Evolutionary conservation across 257 asterid species (phyloP), one percentile per base, ranked within the genome.

Genomic region (Ophiorrhiza pumila): DNA sequence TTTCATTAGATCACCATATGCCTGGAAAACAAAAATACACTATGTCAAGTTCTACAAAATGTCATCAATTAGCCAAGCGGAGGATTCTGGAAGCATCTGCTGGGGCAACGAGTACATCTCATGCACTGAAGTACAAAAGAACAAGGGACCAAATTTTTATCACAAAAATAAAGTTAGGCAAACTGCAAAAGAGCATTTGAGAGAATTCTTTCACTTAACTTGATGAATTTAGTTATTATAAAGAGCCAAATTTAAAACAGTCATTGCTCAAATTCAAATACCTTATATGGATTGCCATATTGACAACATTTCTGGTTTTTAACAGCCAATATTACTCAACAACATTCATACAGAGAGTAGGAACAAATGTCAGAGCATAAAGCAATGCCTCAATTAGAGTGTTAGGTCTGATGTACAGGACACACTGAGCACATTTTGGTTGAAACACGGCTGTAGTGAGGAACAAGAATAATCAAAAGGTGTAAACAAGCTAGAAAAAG

Each of bases 1-100:
- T 79, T 88, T 87, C 93, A 94, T 87, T 82, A 94, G 97, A 68
- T 85, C 98, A 75, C 84, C 89, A 59, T 94, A 94, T 66, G 97
- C 98, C 99, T 91, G 96, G 78, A 67, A 63, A 50, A 73, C 32
- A 69, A 65, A 66, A 72, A 64, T 25, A 66, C 58, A 43, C 52
- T 20, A 20, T 52, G 67, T 75, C 69, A 79, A 31, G 39, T 45
- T 61, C 32, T 50, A 56, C 9, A 4, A 9, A 77, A 65, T 18
- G 43, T 23, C 8, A 31, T 9, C 17, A 60, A 43, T 72, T 39
- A 60, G 31, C 22, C 61, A 74, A 4, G 59, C 9, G 12, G 39
- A 53, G 49, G 65, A 64, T 39, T 35, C 49, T 47, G 14, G n/a
- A 64, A 73, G 29, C 77, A 67, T 52, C 71, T 25, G 22, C 50